phyloP scores from a whole-genome alignment of 129 eudicot species.

The Pittosporum tobira region DNA sequence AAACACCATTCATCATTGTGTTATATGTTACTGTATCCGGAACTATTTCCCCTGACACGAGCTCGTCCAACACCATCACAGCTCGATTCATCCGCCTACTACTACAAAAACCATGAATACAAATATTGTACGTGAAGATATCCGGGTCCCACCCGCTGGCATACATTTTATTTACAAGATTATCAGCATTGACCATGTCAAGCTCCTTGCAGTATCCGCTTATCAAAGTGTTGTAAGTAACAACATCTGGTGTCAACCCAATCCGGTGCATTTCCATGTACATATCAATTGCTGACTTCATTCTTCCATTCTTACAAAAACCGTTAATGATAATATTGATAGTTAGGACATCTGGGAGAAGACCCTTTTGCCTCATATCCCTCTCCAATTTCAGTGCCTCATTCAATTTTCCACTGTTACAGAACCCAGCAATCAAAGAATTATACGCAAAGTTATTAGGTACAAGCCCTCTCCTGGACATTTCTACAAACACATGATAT shows the following conservation, averaged over 20 bases:
- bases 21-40: slow-evolving; percentile 81
- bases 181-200: slow-evolving; percentile 65
- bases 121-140: slow-evolving; percentile 70
- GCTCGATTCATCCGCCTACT: slow-evolving; percentile 53
- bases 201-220: slow-evolving; percentile 69
- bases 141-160: slow-evolving; percentile 70
- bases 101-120: slow-evolving; percentile 62
- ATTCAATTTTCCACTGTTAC: slow-evolving; percentile 35
- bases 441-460: slow-evolving; percentile 80
- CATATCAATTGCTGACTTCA: slow-evolving; percentile 59
- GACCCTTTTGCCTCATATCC: slow-evolving; percentile 69
- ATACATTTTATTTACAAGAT: slow-evolving; percentile 42
- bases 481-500: slow-evolving; percentile 36
- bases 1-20: slow-evolving; percentile 73
- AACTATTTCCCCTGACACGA: slow-evolving; percentile 62
- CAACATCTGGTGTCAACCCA: slow-evolving; percentile 60
- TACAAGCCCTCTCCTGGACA: slow-evolving; percentile 56
- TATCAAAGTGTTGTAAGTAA: slow-evolving; percentile 83
- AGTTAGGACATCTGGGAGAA: slow-evolving; percentile 64
- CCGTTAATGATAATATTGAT: slow-evolving; percentile 68
- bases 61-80: slow-evolving; percentile 61
- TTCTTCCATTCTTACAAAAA: slow-evolving; percentile 75
- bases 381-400: slow-evolving; percentile 66
- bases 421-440: slow-evolving; percentile 69
- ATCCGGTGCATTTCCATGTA: slow-evolving; percentile 45